Evolutionary conservation across 306 rosid genomes (phyloP).

Genomic region (Prinsepia uniflora): DNA sequence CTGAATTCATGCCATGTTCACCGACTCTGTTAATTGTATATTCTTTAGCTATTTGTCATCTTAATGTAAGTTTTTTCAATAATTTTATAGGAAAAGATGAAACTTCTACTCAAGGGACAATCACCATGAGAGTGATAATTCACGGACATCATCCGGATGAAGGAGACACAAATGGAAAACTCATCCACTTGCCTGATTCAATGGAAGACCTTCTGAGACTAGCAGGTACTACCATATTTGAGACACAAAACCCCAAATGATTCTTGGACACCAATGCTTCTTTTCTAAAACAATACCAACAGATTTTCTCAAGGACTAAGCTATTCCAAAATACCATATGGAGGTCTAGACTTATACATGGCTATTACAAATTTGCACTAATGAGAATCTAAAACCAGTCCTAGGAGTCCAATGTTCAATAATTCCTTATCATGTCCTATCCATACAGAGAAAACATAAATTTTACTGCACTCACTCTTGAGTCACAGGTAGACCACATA

Average conservation of each 20-base stretch:
- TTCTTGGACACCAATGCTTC: not conserved
- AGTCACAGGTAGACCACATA: not conserved
- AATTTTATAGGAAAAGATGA: slow-evolving; percentile 36
- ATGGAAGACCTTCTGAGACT: slow-evolving; percentile 53
- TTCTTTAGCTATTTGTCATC: not conserved
- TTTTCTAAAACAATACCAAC: not conserved
- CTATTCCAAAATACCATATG: not conserved
- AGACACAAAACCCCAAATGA: slow-evolving; percentile 27
- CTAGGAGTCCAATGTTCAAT: not conserved
- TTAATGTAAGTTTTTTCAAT: slow-evolving; percentile 13
- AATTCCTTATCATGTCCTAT: not conserved
- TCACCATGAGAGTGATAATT: slow-evolving; percentile 53
- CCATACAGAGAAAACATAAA: not conserved
- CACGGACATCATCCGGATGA: slow-evolving; percentile 64
- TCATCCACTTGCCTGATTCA: slow-evolving; percentile 66
- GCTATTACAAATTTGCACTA: not conserved
- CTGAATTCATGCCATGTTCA: not conserved
- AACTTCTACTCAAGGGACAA: slow-evolving; percentile 31
- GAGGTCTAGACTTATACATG: not conserved
- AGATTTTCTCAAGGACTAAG: not conserved
- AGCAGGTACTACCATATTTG: slow-evolving; percentile 54
- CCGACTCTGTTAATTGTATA: too few relatives aligned
- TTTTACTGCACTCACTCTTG: not conserved
- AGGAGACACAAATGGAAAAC: slow-evolving; percentile 43
- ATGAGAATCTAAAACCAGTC: not conserved